Conservation (phyloP, 768 basidiomycete species). For the Suillus clintonianus region DNA sequence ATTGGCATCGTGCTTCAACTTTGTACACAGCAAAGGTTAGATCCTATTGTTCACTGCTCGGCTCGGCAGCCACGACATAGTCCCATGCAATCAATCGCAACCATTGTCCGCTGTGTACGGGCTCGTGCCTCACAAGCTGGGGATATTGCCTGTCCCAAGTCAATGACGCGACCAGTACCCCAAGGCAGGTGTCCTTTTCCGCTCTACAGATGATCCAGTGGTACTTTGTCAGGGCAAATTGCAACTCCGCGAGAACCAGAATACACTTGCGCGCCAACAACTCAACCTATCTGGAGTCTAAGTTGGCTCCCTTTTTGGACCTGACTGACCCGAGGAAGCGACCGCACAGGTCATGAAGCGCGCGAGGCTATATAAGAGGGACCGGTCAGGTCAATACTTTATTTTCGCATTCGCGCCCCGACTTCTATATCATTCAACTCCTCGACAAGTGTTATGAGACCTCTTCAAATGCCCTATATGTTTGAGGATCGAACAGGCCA, state of each 20-base stretch:
- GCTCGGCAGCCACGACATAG: background rate
- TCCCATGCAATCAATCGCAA: background rate
- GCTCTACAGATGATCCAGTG: background rate
- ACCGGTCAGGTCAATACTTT: no score
- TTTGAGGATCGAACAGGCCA: slow-evolving; percentile 71
- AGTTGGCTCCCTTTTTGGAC: background rate
- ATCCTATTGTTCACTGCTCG: background rate
- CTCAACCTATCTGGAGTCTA: background rate
- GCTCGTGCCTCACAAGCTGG: background rate
- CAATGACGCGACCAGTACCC: background rate
- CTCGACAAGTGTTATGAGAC: slow-evolving; percentile 16
- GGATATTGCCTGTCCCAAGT: background rate
- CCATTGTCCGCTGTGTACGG: background rate
- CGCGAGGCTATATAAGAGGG: background rate
- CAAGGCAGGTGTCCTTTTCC: background rate
- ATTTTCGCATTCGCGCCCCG: background rate
- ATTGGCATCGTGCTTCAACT: background rate
- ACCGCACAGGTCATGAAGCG: slow-evolving; percentile 5
- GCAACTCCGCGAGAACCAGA: background rate
- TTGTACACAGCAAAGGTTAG: background rate
- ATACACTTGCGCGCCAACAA: background rate
- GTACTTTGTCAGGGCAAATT: background rate
- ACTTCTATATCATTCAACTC: background rate
- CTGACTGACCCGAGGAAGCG: background rate
- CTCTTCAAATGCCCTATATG: slow-evolving; percentile 48